Evolutionary conservation across 2,329 filamentous ascomycete genomes (phyloP).

Genomic region (Alternaria sp.): DNA sequence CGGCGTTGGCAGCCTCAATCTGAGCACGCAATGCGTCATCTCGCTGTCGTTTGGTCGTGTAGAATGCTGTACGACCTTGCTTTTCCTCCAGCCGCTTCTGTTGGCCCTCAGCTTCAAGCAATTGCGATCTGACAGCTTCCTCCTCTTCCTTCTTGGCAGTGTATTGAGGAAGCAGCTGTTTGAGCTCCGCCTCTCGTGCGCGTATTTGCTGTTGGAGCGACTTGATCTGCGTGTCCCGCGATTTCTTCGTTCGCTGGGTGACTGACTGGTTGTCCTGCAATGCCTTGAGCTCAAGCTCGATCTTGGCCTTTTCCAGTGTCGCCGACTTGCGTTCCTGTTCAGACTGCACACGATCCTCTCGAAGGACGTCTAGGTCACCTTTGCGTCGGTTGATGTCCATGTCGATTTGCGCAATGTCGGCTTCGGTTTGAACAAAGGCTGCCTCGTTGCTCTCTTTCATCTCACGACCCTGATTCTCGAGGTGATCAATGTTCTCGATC

Average conservation of each 20-base stretch:
- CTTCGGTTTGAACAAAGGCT: conserved; percentile 79
- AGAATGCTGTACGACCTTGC: conserved; percentile 86
- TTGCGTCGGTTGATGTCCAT: conserved; percentile 79
- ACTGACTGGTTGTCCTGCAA: conserved; percentile 83
- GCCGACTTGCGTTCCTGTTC: conserved; percentile 89
- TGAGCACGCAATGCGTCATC: conserved; percentile 83
- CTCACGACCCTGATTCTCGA: conserved; percentile 81
- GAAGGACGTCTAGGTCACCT: conserved; percentile 83
- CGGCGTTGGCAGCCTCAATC: conserved; percentile 79
- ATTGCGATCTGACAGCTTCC: conserved; percentile 70
- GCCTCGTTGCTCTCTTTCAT: conserved; percentile 82
- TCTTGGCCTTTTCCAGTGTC: conserved; percentile 80
- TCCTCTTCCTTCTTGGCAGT: conserved; percentile 77
- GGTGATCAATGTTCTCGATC: conserved; percentile 83
- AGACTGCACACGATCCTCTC: conserved; percentile 83
- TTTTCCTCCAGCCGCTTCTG: conserved; percentile 87
- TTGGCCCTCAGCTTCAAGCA: conserved; percentile 78
- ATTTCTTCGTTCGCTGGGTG: conserved; percentile 74
- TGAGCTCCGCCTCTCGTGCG: conserved; percentile 78
- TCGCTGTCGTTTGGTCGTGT: conserved; percentile 86
- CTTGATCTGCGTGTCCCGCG: conserved; percentile 75
- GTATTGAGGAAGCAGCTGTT: conserved; percentile 78
- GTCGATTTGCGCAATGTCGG: conserved; percentile 78
- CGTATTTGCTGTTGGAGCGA: conserved; percentile 77
- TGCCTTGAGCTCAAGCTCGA: conserved; percentile 83